Conservation (phyloP, 306 rosid species). For the Fragaria ananassa region DNA sequence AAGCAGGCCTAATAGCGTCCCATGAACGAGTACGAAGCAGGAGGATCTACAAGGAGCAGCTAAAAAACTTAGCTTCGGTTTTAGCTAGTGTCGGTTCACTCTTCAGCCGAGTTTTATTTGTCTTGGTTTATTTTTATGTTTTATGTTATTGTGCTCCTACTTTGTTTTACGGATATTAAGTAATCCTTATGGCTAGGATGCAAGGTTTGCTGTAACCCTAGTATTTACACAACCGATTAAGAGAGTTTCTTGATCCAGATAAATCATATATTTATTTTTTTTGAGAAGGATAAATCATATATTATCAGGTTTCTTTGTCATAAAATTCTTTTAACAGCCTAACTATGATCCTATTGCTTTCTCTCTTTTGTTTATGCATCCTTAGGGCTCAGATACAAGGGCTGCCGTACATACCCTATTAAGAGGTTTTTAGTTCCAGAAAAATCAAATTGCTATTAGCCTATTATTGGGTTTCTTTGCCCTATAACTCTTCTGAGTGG, state of each 20-base stretch:
- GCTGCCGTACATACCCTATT: background rate
- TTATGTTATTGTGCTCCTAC: slow-evolving; percentile 3
- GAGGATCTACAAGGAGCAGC: background rate
- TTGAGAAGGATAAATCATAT: background rate
- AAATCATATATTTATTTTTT: background rate
- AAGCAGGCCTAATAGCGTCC: background rate
- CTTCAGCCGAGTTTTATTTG: background rate
- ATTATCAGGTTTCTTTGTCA: background rate
- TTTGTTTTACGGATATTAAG: background rate
- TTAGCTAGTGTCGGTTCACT: background rate
- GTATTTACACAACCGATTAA: background rate
- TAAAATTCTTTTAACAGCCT: background rate
- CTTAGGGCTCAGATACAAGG: background rate
- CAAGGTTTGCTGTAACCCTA: background rate
- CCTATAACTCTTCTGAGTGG: background rate
- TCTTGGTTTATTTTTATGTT: background rate
- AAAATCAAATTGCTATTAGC: background rate
- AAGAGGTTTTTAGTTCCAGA: background rate
- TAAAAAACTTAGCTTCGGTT: background rate
- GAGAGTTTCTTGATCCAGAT: background rate
- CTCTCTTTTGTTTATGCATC: background rate
- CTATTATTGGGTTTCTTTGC: background rate
- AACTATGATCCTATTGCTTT: background rate
- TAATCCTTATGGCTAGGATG: background rate
- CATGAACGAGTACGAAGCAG: background rate